Evolutionary conservation across 495 filamentous ascomycete genomes (phyloP).

Genomic region (Cercophora scortea): DNA sequence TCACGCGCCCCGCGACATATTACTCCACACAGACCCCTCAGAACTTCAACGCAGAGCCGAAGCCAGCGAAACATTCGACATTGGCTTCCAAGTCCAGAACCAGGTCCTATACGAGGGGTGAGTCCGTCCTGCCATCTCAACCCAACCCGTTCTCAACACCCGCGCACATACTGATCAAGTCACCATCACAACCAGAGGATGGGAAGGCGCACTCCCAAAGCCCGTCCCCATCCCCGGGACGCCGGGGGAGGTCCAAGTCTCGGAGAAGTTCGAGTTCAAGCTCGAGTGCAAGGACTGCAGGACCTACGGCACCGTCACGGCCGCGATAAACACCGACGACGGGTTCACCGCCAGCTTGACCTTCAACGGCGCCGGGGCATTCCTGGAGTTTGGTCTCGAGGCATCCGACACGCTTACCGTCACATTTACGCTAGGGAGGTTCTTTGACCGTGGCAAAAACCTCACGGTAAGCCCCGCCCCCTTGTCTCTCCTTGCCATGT

Average conservation of each 20-base stretch:
- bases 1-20: not conserved
- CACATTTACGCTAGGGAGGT: not conserved
- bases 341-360: constrained; percentile 1
- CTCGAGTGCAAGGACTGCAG: constrained; percentile 8
- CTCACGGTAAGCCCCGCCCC: not conserved
- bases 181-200: not conserved
- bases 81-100: not conserved
- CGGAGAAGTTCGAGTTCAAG: not conserved
- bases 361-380: constrained; percentile 3
- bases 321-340: constrained; percentile 1
- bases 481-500: not conserved
- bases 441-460: not conserved
- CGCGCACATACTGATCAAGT: not conserved
- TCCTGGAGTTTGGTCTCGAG: constrained; percentile 2
- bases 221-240: not conserved
- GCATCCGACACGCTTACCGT: not conserved
- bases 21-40: not conserved
- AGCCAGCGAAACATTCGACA: not conserved
- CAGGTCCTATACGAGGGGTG: not conserved
- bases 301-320: constrained; percentile 7
- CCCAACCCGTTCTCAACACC: not conserved
- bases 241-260: not conserved
- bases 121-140: not conserved
- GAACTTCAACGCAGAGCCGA: not conserved
- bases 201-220: not conserved